Evolutionary conservation across 1,284 basidiomycete species (phyloP).

Genomic region (Sutorius eximius): DNA sequence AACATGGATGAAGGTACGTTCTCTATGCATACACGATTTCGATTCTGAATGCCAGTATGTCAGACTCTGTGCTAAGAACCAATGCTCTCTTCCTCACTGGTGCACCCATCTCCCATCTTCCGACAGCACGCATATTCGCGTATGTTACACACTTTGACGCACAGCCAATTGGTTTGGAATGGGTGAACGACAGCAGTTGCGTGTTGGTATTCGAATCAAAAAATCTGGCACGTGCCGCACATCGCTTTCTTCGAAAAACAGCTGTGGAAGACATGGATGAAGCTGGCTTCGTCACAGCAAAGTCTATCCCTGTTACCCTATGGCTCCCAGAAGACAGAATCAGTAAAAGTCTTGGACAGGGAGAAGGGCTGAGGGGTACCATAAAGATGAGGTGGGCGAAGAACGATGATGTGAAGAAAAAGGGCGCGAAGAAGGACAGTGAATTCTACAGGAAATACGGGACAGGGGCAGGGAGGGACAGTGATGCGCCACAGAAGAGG

Average conservation of each 20-base stretch:
- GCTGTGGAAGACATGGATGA: conserved; percentile 50
- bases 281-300: conserved; percentile 59
- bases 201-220: conserved; percentile 68
- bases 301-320: conserved; percentile 63
- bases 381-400: conserved; percentile 73
- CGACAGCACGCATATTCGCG: conserved; percentile 70
- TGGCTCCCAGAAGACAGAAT: conserved; percentile 81
- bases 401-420: conserved; percentile 68
- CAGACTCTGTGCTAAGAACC: conserved; percentile 42
- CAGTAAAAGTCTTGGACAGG: conserved; percentile 61
- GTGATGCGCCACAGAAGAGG: conserved; percentile 38
- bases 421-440: conserved; percentile 65
- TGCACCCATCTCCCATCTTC: conserved; percentile 65
- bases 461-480: conserved; percentile 55
- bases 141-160: conserved; percentile 74
- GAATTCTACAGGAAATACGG: conserved; percentile 77
- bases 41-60: conserved; percentile 1
- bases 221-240: conserved; percentile 51
- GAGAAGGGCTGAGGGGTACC: conserved; percentile 59
- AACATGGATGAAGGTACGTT: conserved; percentile 46
- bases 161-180: conserved; percentile 69
- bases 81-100: conserved; percentile 74
- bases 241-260: conserved; percentile 50
- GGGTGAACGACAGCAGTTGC: conserved; percentile 78
- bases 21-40: neutral